Evolutionary conservation across 805 yeast genomes (phyloP), one percentile per base, ranked within the genome.

Genomic region (Cyberlindnera petersonii): DNA sequence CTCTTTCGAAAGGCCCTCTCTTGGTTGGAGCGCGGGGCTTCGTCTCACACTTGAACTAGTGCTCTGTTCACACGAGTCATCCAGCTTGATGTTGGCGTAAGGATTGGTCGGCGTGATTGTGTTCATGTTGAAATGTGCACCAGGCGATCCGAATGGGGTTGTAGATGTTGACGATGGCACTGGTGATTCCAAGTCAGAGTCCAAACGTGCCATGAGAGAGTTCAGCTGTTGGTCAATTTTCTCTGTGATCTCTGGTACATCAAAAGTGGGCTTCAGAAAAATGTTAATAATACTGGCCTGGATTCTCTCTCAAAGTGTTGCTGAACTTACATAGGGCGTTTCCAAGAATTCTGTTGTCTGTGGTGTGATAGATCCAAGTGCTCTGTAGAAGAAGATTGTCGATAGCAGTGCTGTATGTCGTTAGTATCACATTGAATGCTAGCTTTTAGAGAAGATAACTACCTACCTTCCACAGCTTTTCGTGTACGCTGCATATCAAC

Each of bases 301-400:
- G n/a, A n/a, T n/a, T n/a, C n/a, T n/a, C n/a, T n/a, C n/a, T n/a
- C n/a, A n/a, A n/a, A n/a, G n/a, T n/a, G n/a, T n/a, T n/a, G n/a
- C n/a, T n/a, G 10, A 11, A 32, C 41, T 37, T 43, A 56, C 60
- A 49, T 81, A 83, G 5, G 85, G 69, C 3, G 81, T 66, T 14
- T 73, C 79, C 9, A 74, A 58, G 36, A 78, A 76, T 45, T 77
- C 80, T n/a, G 63, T 60, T 4, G 75, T 69, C 13, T 63, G 58
- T 2, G 89, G 87, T 2, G 62, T 58, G 14, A 82, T 65, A 1
- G 79, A 70, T 0, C 89, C 91, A 53, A 85, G 77, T 20, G 82
- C 62, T 31, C 94, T 63, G 39, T 78, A 75, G 57, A 84, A 84
- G 55, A 84, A 74, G 15, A 84, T 75, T 2, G 85, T 65, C 66